A percentile compares a stretch with the other conserved stretches of the same genome.
Evolutionary conservation across 306 rosid species (phyloP).

Genomic region (Ormosia emarginata): DNA sequence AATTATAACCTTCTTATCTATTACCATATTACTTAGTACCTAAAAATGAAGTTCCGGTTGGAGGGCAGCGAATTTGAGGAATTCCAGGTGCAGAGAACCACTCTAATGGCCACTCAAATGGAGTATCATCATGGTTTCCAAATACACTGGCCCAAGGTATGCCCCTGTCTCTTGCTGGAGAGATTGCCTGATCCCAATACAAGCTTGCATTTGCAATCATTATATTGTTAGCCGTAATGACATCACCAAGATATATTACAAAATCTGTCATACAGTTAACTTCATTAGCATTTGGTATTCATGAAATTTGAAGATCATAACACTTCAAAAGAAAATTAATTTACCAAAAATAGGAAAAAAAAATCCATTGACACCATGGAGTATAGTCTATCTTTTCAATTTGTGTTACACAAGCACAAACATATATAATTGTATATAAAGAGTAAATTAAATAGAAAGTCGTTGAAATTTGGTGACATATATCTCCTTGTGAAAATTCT

Average conservation of each 20-base stretch:
- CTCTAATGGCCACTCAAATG: conserved; percentile 74
- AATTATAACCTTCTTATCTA: neutral
- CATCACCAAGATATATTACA: conserved; percentile 86
- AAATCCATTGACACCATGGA: neutral
- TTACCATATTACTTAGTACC: conserved; percentile 31
- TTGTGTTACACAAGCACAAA: neutral
- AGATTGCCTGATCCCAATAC: conserved; percentile 77
- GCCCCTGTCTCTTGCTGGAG: conserved; percentile 64
- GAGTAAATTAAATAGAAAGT: neutral
- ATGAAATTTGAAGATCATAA: neutral
- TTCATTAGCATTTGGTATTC: conserved; percentile 4
- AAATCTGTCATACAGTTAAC: conserved; percentile 51
- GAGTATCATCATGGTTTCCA: conserved; percentile 87
- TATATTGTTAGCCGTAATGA: conserved; percentile 79
- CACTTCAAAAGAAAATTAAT: neutral
- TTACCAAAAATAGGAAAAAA: neutral
- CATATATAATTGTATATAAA: neutral
- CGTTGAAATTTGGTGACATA: neutral
- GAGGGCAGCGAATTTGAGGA: conserved; percentile 53
- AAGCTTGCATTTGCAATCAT: conserved; percentile 64
- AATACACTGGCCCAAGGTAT: conserved; percentile 81
- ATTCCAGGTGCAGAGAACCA: conserved; percentile 78
- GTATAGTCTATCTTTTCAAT: too few relatives aligned
- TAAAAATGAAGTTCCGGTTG: conserved; percentile 30
- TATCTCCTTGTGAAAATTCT: too few relatives aligned